Conservation (phyloP, 805 yeast genomes). For the Teunomyces pallodes region DNA sequence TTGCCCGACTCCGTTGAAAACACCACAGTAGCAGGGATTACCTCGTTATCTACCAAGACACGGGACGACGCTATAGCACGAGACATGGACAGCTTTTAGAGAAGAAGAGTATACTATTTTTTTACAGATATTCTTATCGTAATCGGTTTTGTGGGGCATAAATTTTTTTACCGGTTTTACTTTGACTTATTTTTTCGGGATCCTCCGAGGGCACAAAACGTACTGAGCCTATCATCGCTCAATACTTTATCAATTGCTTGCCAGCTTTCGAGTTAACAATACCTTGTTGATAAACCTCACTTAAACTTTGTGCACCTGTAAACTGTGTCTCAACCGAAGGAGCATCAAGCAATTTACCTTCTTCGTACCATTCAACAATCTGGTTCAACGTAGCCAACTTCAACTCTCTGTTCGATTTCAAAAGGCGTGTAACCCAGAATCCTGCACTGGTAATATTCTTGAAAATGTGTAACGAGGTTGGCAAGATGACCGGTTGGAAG, state of each 20-base stretch:
- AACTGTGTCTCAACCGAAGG: conserved; percentile 31
- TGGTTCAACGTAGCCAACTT: conserved; percentile 34
- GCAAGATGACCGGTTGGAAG: conserved; percentile 87
- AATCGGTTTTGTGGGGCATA: background rate
- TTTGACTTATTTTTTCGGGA: background rate
- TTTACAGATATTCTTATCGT: background rate
- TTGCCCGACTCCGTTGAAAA: conserved; percentile 52
- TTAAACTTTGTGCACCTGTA: conserved; percentile 21
- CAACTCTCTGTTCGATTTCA: conserved; percentile 34
- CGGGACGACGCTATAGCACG: conserved; percentile 50
- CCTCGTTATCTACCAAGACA: conserved; percentile 49
- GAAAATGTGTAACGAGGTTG: conserved; percentile 86
- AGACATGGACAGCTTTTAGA: conserved; percentile 37
- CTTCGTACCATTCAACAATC: conserved; percentile 42
- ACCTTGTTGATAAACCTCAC: conserved; percentile 28
- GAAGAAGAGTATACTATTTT: background rate
- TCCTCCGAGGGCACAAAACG: background rate
- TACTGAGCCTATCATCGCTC: background rate
- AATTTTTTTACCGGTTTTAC: background rate
- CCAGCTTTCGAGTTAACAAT: conserved; percentile 34
- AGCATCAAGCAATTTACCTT: conserved; percentile 36
- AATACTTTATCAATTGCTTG: conserved; percentile 35
- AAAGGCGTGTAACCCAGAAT: conserved; percentile 79
- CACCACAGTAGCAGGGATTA: conserved; percentile 62
- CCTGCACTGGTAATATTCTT: conserved; percentile 85